Conservation (phyloP, 192 early-diverging fungal genomes). For the Linnemannia exigua region DNA sequence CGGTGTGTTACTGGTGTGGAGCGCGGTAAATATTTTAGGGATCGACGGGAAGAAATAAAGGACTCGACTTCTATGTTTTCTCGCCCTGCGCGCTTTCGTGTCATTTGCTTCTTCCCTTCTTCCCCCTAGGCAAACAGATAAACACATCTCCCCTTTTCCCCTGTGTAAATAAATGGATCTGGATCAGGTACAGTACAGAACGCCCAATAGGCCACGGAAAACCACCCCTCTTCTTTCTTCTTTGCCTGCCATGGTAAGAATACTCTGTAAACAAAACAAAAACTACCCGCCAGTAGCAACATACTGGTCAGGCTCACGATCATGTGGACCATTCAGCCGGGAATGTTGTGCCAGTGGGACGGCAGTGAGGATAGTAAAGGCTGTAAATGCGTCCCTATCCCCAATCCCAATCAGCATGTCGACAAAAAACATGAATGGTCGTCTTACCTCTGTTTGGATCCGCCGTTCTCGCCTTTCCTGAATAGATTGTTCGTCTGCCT, state of each 20-base stretch:
- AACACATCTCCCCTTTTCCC: neutral
- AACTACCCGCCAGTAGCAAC: constrained; percentile 10
- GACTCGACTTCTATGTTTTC: neutral
- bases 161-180: neutral
- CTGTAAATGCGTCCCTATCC: neutral
- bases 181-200: constrained; percentile 5
- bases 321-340: neutral
- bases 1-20: neutral
- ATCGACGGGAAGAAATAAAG: constrained; percentile 38
- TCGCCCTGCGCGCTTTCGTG: neutral
- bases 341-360: constrained; percentile 1
- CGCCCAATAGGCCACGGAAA: neutral
- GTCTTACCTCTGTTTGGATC: constrained; percentile 43
- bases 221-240: neutral
- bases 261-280: neutral
- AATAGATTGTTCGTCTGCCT: constrained; percentile 29
- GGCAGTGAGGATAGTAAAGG: neutral
- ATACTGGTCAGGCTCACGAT: constrained; percentile 2
- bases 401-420: neutral
- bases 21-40: constrained; percentile 38
- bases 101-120: neutral
- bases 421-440: neutral
- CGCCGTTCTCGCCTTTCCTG: constrained; percentile 15
- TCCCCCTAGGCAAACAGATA: too few species aligned
- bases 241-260: neutral